These are phyloP conservation scores for Backusella sp. DNA, from an alignment of 192 early-diverging fungal species.

Conservation along the genomic window DNA sequence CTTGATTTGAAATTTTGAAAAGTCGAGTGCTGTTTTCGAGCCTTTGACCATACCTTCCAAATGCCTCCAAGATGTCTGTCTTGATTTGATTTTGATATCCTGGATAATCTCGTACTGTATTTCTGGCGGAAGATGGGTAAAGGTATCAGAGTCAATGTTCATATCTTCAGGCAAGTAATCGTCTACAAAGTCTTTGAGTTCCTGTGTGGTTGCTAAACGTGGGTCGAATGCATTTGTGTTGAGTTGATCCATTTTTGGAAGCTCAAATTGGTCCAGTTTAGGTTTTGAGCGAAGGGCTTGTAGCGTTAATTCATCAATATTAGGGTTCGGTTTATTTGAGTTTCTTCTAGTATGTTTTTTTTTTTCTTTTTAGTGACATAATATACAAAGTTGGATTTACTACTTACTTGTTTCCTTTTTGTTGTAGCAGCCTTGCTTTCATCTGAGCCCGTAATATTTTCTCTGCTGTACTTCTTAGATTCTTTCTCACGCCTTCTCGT, in stretches of 20 bases:
- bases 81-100: slow-evolving; percentile 79
- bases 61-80: slow-evolving; percentile 73
- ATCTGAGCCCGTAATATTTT: slow-evolving; percentile 82
- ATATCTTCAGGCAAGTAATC: slow-evolving; percentile 47
- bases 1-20: slow-evolving; percentile 88
- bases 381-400: background rate
- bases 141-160: slow-evolving; percentile 80
- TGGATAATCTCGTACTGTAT: slow-evolving; percentile 92
- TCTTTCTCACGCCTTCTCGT: slow-evolving; percentile 40
- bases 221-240: slow-evolving; percentile 38
- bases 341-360: background rate
- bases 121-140: slow-evolving; percentile 73
- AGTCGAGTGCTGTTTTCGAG: slow-evolving; percentile 78
- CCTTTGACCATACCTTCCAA: slow-evolving; percentile 66
- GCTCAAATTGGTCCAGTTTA: slow-evolving; percentile 29
- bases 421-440: slow-evolving; percentile 62
- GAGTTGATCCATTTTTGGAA: slow-evolving; percentile 28
- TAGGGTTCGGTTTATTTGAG: background rate
- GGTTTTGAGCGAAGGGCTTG: background rate
- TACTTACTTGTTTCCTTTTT: slow-evolving; percentile 41
- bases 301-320: slow-evolving; percentile 30
- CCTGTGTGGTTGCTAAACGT: slow-evolving; percentile 54
- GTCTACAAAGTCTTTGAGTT: slow-evolving; percentile 27
- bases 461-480: slow-evolving; percentile 74
- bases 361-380: background rate